These are phyloP conservation scores for Yarrowia alimentaria DNA, from an alignment of 805 yeast genomes.

Conservation along the genomic window DNA sequence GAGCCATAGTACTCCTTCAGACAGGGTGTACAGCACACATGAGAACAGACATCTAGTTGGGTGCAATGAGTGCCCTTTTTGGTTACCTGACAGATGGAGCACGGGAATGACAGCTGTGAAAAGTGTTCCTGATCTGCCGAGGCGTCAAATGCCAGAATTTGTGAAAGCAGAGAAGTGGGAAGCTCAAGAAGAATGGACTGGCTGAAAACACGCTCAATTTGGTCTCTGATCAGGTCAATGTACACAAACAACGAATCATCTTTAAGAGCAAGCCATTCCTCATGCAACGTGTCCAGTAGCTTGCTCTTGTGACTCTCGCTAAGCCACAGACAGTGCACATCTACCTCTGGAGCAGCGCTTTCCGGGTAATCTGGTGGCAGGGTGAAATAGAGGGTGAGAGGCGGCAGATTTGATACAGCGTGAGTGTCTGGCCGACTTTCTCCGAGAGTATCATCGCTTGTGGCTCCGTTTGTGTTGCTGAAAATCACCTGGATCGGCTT, in stretches of 20 bases:
- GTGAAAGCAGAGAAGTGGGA: neutral
- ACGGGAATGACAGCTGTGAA: neutral
- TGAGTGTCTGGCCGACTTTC: neutral
- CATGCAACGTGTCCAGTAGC: neutral
- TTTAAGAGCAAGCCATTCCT: neutral
- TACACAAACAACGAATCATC: slow-evolving; percentile 10
- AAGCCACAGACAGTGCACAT: neutral
- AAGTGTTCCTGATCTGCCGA: neutral
- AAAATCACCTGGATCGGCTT: neutral
- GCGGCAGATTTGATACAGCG: neutral
- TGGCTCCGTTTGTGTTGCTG: too few species aligned
- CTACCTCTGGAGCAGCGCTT: neutral
- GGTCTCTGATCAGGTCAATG: slow-evolving; percentile 1
- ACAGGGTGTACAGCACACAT: slow-evolving; percentile 8
- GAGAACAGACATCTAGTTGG: neutral
- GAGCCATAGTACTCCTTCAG: slow-evolving; percentile 2
- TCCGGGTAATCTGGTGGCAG: slow-evolving; percentile 7
- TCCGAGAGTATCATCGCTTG: too few species aligned
- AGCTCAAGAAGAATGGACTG: neutral
- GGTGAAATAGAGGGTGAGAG: slow-evolving; percentile 1
- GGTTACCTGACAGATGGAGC: slow-evolving; percentile 9
- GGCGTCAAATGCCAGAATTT: neutral
- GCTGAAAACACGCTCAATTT: neutral
- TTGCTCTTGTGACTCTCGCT: neutral
- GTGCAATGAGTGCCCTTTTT: slow-evolving; percentile 1